Evolutionary conservation across 2,329 filamentous ascomycete genomes (phyloP).

Genomic region (Trichoderma oligosporum): DNA sequence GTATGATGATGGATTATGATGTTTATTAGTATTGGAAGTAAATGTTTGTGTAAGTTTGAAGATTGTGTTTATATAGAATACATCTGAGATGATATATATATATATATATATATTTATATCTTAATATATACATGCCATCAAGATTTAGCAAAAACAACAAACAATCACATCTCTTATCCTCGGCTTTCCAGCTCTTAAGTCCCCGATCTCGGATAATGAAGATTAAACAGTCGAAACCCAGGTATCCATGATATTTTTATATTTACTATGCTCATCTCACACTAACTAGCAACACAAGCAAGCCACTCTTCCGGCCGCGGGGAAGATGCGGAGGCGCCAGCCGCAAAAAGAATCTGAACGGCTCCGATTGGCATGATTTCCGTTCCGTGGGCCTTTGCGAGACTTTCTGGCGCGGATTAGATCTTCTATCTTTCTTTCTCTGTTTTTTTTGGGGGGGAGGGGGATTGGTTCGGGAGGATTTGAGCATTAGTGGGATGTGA

Average conservation of each 20-base stretch:
- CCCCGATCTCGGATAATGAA: conserved; percentile 7
- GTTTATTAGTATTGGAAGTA: background rate
- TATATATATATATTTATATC: background rate
- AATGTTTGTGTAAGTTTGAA: background rate
- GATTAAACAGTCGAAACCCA: background rate
- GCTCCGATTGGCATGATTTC: background rate
- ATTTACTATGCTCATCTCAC: no score
- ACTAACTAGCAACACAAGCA: no score
- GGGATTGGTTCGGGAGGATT: background rate
- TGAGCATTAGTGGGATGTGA: background rate
- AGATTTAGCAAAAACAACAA: background rate
- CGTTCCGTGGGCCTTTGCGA: background rate
- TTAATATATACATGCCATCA: conserved; percentile 4
- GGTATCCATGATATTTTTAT: background rate
- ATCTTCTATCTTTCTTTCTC: background rate
- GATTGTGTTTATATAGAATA: background rate
- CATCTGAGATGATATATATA: background rate
- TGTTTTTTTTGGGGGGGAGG: no score
- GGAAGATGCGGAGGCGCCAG: background rate
- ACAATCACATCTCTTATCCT: background rate
- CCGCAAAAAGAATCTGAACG: background rate
- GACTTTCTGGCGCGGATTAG: background rate
- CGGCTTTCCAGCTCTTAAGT: background rate
- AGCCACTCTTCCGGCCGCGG: background rate
- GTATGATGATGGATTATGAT: background rate